Conservation (phyloP, 2,329 filamentous ascomycete genomes). For the Diplodia scrobiculata region DNA sequence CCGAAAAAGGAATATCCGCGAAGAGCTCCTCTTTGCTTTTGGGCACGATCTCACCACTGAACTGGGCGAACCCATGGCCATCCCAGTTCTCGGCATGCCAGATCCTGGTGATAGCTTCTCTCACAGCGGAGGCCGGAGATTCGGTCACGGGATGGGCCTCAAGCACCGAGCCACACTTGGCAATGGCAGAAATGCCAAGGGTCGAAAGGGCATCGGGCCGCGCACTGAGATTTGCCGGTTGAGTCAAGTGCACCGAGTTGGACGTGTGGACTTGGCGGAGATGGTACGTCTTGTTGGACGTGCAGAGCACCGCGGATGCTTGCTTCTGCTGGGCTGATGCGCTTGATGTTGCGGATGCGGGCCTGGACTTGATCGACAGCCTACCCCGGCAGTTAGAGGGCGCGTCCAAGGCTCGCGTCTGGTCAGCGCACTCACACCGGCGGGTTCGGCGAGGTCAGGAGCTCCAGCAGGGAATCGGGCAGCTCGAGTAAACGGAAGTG, state of each 20-base stretch:
- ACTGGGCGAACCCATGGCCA: slow-evolving; percentile 36
- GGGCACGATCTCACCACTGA: slow-evolving; percentile 34
- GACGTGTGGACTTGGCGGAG: slow-evolving; percentile 67
- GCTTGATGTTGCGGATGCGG: slow-evolving; percentile 32
- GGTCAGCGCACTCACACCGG: slow-evolving; percentile 42
- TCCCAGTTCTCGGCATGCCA: slow-evolving; percentile 31
- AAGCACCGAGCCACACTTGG: slow-evolving; percentile 50
- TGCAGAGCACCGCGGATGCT: slow-evolving; percentile 61
- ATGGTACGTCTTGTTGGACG: slow-evolving; percentile 58
- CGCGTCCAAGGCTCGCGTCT: slow-evolving; percentile 32
- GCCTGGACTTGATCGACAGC: slow-evolving; percentile 43
- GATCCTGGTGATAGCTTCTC: slow-evolving; percentile 37
- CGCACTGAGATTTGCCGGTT: slow-evolving; percentile 46
- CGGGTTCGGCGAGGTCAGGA: slow-evolving; percentile 54
- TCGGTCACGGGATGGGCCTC: slow-evolving; percentile 45
- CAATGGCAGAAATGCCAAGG: slow-evolving; percentile 47
- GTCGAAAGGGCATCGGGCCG: slow-evolving; percentile 36
- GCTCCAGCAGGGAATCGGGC: slow-evolving; percentile 58
- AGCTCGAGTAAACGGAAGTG: slow-evolving; percentile 63
- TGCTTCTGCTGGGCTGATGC: slow-evolving; percentile 28
- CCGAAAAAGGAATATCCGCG: slow-evolving; percentile 56
- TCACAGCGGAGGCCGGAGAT: slow-evolving; percentile 44
- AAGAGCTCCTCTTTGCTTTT: slow-evolving; percentile 48
- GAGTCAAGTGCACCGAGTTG: slow-evolving; percentile 62
- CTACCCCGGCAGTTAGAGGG: slow-evolving; percentile 35